These are phyloP conservation scores for Paspalum vaginatum DNA, from an alignment of 176 grass and related monocot genomes.

Conservation along the genomic window DNA sequence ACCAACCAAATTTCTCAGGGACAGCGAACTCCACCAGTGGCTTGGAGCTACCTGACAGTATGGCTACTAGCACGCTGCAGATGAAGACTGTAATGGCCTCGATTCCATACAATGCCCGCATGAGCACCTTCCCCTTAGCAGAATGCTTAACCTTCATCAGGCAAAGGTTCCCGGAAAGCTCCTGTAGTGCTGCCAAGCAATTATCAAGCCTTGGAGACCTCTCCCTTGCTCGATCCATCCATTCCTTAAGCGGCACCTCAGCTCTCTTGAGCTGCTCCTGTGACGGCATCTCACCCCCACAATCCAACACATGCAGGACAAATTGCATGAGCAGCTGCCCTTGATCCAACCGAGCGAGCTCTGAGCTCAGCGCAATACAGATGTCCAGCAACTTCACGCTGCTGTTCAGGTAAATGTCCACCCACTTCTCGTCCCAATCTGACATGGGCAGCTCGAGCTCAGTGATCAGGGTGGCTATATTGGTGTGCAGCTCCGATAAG, in stretches of 20 bases:
- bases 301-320: slow-evolving; percentile 59
- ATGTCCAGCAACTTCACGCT: slow-evolving; percentile 83
- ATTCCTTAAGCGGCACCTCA: slow-evolving; percentile 56
- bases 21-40: slow-evolving; percentile 59
- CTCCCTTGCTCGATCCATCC: slow-evolving; percentile 44
- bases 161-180: slow-evolving; percentile 61
- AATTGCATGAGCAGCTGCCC: slow-evolving; percentile 75
- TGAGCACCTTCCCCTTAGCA: slow-evolving; percentile 74
- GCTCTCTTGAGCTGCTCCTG: slow-evolving; percentile 61
- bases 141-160: slow-evolving; percentile 72
- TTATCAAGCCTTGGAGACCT: slow-evolving; percentile 57
- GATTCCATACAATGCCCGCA: slow-evolving; percentile 77
- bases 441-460: slow-evolving; percentile 79
- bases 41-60: slow-evolving; percentile 52
- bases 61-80: slow-evolving; percentile 52
- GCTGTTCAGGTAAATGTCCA: slow-evolving; percentile 86
- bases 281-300: slow-evolving; percentile 16
- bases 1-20: slow-evolving; percentile 81
- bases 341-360: slow-evolving; percentile 76
- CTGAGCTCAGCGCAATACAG: slow-evolving; percentile 71
- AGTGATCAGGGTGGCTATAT: slow-evolving; percentile 62
- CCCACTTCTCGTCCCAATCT: slow-evolving; percentile 91
- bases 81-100: slow-evolving; percentile 66
- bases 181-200: slow-evolving; percentile 55
- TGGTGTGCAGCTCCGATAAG: slow-evolving; percentile 55